A percentile compares a stretch with the other conserved stretches of the same genome.
Evolutionary conservation across 352 stramenopile genomes (phyloP).

Genomic region (Nothophytophthora sp.): DNA sequence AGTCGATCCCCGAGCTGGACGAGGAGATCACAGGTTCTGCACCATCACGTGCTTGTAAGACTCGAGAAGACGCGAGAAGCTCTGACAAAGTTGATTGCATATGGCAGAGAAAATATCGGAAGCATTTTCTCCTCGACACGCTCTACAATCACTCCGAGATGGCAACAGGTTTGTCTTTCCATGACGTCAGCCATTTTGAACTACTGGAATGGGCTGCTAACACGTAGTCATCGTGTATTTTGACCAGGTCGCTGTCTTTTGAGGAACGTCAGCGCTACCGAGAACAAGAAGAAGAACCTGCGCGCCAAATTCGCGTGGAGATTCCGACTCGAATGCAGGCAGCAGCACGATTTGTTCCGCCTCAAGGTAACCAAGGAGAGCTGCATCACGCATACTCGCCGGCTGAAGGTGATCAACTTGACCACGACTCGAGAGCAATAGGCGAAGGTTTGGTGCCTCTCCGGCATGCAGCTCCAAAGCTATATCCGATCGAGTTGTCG

Average conservation of each 20-base stretch:
- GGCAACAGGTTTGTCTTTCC: constrained; percentile 42
- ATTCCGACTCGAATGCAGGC: constrained; percentile 19
- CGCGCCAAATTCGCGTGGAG: constrained; percentile 22
- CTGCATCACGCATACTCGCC: constrained; percentile 4
- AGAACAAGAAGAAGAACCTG: constrained; percentile 17
- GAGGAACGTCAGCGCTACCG: constrained; percentile 17
- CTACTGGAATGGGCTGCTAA: too few relatives aligned
- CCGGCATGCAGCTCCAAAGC: not conserved
- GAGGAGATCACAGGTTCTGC: constrained; percentile 40
- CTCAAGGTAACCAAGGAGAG: not conserved
- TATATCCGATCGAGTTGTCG: not conserved
- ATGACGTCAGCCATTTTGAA: not conserved
- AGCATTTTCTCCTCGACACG: constrained; percentile 58
- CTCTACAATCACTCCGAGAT: constrained; percentile 41
- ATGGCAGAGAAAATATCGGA: constrained; percentile 55
- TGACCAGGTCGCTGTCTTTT: constrained; percentile 20
- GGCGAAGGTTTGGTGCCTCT: not conserved
- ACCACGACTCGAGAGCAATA: constrained; percentile 5
- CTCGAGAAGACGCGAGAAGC: not conserved
- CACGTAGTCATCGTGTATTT: constrained; percentile 1
- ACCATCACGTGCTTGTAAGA: not conserved
- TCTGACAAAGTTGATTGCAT: not conserved
- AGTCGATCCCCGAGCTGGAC: constrained; percentile 30
- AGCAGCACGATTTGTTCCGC: not conserved
- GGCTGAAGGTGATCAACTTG: constrained; percentile 6